Conservation (phyloP, 208 protist genomes). For the Leishmania braziliensis region DNA sequence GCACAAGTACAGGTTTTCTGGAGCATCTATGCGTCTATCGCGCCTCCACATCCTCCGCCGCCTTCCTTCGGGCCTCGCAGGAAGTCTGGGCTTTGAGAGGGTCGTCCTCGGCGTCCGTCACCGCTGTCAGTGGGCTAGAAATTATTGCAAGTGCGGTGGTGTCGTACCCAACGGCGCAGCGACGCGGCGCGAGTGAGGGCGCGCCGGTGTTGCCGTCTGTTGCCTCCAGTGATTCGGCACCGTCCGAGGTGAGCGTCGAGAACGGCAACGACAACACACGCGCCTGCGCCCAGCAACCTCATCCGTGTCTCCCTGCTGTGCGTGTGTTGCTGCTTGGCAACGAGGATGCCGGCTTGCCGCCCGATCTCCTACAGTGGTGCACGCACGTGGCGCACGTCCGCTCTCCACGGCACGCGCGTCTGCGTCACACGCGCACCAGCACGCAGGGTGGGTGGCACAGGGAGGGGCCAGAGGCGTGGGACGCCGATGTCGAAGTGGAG, state of each 20-base stretch:
- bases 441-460: neutral
- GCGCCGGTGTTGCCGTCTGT: neutral
- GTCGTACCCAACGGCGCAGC: neutral
- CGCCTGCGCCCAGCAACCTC: neutral
- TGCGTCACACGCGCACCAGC: constrained; percentile 14
- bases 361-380: constrained; percentile 47
- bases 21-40: constrained; percentile 72
- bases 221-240: neutral
- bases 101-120: neutral
- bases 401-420: constrained; percentile 42
- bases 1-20: constrained; percentile 73
- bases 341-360: constrained; percentile 65
- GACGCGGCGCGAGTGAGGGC: neutral
- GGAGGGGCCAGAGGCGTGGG: neutral
- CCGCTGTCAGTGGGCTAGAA: constrained; percentile 5
- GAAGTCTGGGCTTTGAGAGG: neutral
- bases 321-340: constrained; percentile 78
- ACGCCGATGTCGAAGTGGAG: neutral
- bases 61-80: constrained; percentile 36
- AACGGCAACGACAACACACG: neutral
- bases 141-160: constrained; percentile 30
- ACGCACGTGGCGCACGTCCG: constrained; percentile 64
- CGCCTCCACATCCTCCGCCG: constrained; percentile 30
- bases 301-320: constrained; percentile 1
- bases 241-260: neutral